Percentiles rank a stretch among this genome's conserved stretches.
Evolutionary conservation across 371 early-diverging fungal species (phyloP).

Genomic region (Apophysomyces variabilis): DNA sequence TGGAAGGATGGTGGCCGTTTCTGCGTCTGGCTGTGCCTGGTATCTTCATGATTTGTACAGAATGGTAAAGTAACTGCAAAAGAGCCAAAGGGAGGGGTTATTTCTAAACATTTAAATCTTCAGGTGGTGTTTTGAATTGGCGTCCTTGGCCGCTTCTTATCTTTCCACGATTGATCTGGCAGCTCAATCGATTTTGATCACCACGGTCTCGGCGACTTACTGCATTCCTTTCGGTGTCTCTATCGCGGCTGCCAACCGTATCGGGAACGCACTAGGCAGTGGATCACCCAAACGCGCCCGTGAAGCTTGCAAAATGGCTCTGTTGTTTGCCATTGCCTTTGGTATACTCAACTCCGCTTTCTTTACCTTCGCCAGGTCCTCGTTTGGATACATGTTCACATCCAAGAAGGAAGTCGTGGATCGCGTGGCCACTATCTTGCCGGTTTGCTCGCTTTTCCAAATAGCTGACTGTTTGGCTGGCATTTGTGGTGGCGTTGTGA

Average conservation of each 20-base stretch:
- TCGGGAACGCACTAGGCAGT: constrained; percentile 80
- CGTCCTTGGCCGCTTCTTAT: constrained; percentile 65
- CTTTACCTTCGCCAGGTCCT: constrained; percentile 44
- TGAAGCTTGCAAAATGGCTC: constrained; percentile 46
- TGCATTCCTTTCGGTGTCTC: constrained; percentile 74
- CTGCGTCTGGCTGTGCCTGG: constrained; percentile 75
- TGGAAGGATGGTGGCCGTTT: constrained; percentile 69
- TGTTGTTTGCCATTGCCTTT: constrained; percentile 52
- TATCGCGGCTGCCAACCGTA: constrained; percentile 77
- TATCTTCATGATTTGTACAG: constrained; percentile 64
- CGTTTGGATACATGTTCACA: constrained; percentile 71
- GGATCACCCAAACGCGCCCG: constrained; percentile 47
- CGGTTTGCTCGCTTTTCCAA: constrained; percentile 83
- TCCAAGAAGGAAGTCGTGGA: constrained; percentile 70
- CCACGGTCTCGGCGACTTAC: constrained; percentile 72
- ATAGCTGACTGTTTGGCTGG: constrained; percentile 72
- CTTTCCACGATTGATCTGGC: constrained; percentile 81
- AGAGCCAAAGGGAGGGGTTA: not conserved
- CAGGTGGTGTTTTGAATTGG: constrained; percentile 67
- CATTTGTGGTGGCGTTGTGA: constrained; percentile 73
- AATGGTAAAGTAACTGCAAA: constrained; percentile 4
- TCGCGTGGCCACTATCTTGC: constrained; percentile 73
- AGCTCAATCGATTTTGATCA: constrained; percentile 84
- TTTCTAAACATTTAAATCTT: constrained; percentile 52
- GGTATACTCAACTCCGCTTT: constrained; percentile 41